Conservation (phyloP, 148 eudicot species). For the Fagopyrum tataricum region DNA sequence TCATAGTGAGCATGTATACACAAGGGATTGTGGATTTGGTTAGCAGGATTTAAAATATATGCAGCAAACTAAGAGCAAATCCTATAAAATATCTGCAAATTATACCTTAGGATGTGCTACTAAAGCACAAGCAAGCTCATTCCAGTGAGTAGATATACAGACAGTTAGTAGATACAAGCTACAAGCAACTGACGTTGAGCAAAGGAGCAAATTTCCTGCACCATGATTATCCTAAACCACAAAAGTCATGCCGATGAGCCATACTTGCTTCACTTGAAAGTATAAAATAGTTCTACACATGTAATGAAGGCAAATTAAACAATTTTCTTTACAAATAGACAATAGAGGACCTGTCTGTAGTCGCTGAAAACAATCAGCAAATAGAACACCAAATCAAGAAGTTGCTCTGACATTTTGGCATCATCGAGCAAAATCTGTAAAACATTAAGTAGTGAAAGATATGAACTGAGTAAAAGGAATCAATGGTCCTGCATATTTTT, state of each 20-base stretch:
- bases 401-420: constrained; percentile 67
- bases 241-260: constrained; percentile 15
- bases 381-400: constrained; percentile 82
- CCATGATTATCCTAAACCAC: constrained; percentile 39
- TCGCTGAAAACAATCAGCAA: constrained; percentile 43
- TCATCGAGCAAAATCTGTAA: constrained; percentile 83
- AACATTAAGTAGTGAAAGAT: neutral
- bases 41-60: neutral
- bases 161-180: constrained; percentile 65
- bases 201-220: constrained; percentile 45
- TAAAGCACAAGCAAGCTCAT: constrained; percentile 68
- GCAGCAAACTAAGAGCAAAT: neutral
- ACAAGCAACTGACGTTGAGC: constrained; percentile 69
- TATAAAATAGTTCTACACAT: constrained; percentile 9
- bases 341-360: constrained; percentile 47
- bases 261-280: neutral
- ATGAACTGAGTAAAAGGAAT: neutral
- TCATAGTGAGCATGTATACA: neutral
- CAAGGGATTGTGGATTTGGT: neutral
- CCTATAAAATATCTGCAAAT: neutral
- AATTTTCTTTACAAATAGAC: constrained; percentile 8
- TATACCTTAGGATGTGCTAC: constrained; percentile 71
- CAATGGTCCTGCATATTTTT: no score
- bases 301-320: neutral
- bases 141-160: constrained; percentile 76